These are phyloP conservation scores for Aurinia saxatilis DNA, from an alignment of 345 rosid genomes.

Conservation along the genomic window DNA sequence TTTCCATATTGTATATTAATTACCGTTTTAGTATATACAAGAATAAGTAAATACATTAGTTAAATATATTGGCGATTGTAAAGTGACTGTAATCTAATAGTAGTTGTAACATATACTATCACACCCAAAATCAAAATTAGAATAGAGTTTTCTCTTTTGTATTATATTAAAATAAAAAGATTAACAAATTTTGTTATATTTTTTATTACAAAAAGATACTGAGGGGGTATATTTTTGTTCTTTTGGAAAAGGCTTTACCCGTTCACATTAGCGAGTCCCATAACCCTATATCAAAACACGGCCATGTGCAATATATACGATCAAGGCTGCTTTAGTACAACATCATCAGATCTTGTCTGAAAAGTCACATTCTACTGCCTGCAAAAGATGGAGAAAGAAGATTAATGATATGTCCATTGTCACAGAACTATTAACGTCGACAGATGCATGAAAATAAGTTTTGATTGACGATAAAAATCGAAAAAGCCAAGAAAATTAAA, in stretches of 20 bases:
- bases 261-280: background rate
- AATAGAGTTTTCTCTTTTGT: no score
- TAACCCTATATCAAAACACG: background rate
- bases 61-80: no score
- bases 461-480: background rate
- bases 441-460: constrained; percentile 4
- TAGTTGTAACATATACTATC: no score
- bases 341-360: constrained; percentile 5
- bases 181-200: no score
- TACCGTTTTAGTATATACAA: no score
- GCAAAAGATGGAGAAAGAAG: constrained; percentile 8
- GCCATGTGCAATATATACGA: constrained; percentile 6
- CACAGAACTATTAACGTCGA: constrained; percentile 4
- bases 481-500: background rate
- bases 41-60: no score
- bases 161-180: no score
- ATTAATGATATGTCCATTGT: background rate
- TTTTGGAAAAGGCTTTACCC: background rate
- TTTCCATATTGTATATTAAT: no score
- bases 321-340: background rate
- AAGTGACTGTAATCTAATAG: no score
- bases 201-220: no score
- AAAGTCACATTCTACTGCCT: constrained; percentile 10
- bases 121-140: no score
- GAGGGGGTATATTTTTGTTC: no score